Conservation (phyloP, 2,329 filamentous ascomycete species). For the Emmonsiellopsis sp. region DNA sequence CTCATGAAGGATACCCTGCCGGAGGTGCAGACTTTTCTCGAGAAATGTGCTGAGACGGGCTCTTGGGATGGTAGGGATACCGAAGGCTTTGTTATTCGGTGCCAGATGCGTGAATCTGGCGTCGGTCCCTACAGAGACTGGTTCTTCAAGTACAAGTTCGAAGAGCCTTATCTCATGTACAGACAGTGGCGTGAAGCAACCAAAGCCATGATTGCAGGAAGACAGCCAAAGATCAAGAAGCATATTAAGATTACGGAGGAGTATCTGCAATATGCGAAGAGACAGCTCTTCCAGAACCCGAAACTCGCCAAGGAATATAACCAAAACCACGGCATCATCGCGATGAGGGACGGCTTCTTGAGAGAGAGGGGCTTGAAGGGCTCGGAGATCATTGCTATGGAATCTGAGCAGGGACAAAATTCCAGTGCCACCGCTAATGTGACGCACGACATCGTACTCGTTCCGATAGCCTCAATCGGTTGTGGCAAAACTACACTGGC, state of each 20-base stretch:
- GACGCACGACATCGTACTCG: conserved; percentile 63
- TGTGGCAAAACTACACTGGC: conserved; percentile 95
- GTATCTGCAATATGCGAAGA: conserved; percentile 73
- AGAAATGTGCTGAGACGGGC: conserved; percentile 76
- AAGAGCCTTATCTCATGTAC: conserved; percentile 98
- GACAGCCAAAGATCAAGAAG: conserved; percentile 69
- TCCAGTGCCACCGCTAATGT: conserved; percentile 27
- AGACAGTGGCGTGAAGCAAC: conserved; percentile 97
- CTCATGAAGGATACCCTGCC: conserved; percentile 65
- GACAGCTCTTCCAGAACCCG: conserved; percentile 59
- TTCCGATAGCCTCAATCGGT: conserved; percentile 84
- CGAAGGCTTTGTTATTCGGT: conserved; percentile 93
- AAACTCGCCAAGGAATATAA: conserved; percentile 63
- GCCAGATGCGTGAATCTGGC: conserved; percentile 51
- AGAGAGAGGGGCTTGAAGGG: conserved; percentile 75
- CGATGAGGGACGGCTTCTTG: conserved; percentile 79
- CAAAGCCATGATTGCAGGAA: conserved; percentile 72
- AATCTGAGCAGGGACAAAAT: conserved; percentile 40
- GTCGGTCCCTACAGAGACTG: conserved; percentile 65
- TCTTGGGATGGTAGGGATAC: conserved; percentile 86
- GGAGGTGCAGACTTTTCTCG: conserved; percentile 69
- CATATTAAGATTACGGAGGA: conserved; percentile 83
- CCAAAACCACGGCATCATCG: conserved; percentile 89
- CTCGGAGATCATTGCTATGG: conserved; percentile 72
- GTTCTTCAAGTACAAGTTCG: conserved; percentile 99